These are phyloP conservation scores for Exophiala dermatitidis DNA, from an alignment of 2,329 filamentous ascomycete genomes.

Conservation along the genomic window DNA sequence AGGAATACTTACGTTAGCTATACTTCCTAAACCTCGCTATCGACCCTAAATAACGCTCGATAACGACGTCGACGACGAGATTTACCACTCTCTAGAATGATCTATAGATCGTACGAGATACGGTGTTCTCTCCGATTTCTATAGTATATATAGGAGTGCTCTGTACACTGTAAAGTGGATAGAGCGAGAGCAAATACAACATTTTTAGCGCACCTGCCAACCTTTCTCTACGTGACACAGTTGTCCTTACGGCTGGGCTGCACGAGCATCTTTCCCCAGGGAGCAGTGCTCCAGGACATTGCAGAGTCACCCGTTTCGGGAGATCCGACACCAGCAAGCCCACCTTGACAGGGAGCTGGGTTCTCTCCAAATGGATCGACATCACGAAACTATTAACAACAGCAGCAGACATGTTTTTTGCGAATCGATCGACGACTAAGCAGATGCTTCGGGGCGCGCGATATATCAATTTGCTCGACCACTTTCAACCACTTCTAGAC, in stretches of 20 bases:
- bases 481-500: constrained; percentile 38
- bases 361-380: constrained; percentile 49
- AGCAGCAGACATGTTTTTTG: constrained; percentile 49
- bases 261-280: constrained; percentile 47
- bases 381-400: constrained; percentile 45
- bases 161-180: too few species aligned
- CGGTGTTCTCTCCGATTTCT: too few species aligned
- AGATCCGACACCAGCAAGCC: constrained; percentile 24
- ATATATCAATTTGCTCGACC: constrained; percentile 45
- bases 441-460: constrained; percentile 42
- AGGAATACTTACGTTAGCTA: too few species aligned
- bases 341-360: constrained; percentile 40
- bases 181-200: too few species aligned
- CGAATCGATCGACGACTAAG: constrained; percentile 36
- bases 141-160: too few species aligned
- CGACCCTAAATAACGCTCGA: too few species aligned
- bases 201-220: too few species aligned
- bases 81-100: too few species aligned
- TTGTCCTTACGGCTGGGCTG: constrained; percentile 48
- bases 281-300: constrained; percentile 32
- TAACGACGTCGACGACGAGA: too few species aligned
- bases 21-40: too few species aligned
- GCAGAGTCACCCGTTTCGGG: constrained; percentile 33
- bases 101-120: too few species aligned
- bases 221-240: constrained; percentile 44